Evolutionary conservation across 306 rosid species (phyloP).

Genomic region (Prunus campanulata): DNA sequence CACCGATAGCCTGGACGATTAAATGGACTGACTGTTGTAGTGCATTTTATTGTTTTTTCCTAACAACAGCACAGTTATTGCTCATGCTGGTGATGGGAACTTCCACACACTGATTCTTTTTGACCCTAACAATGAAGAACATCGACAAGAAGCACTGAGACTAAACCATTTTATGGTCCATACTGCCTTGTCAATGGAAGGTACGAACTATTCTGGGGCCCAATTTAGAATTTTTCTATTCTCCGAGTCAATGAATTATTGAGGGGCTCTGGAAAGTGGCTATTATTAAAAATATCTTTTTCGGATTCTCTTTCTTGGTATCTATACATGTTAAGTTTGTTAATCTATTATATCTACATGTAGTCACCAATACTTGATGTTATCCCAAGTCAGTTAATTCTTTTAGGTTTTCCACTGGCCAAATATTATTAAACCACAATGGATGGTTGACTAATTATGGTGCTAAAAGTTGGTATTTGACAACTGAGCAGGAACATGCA

Average conservation of each 20-base stretch:
- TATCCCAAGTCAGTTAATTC: slow-evolving; percentile 1
- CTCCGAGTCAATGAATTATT: neutral
- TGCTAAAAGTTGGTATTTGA: slow-evolving; percentile 29
- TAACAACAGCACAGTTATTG: slow-evolving; percentile 70
- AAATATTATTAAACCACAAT: neutral
- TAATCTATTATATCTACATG: neutral
- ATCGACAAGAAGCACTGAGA: slow-evolving; percentile 74
- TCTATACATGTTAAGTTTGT: neutral
- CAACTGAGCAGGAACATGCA: slow-evolving; percentile 75
- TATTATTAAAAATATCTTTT: neutral
- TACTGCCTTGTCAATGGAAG: slow-evolving; percentile 85
- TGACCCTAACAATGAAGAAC: slow-evolving; percentile 71
- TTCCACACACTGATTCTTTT: slow-evolving; percentile 82
- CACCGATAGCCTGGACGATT: neutral
- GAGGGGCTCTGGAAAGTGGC: neutral
- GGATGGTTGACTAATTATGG: neutral
- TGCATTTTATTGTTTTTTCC: slow-evolving; percentile 20
- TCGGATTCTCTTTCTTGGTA: neutral
- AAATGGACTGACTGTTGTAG: neutral
- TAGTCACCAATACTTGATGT: neutral
- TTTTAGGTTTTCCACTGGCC: neutral
- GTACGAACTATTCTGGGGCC: slow-evolving; percentile 28
- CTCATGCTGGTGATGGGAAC: slow-evolving; percentile 98
- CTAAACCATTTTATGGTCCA: slow-evolving; percentile 84
- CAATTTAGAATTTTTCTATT: neutral